Conservation (phyloP, 129 eudicot species). For the Flaveria robusta region DNA sequence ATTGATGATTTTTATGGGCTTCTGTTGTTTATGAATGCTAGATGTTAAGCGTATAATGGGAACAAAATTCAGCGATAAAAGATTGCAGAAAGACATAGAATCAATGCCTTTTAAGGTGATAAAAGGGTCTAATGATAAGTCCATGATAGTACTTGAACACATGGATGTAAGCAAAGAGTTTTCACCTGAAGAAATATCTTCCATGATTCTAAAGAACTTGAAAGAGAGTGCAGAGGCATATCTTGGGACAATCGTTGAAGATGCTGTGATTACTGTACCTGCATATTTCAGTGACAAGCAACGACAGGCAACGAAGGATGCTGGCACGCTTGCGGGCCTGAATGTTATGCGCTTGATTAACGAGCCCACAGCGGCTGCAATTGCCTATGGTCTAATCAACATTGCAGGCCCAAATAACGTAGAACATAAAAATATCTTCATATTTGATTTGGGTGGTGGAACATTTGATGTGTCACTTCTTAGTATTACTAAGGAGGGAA, state of each 20-base stretch:
- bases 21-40: neutral
- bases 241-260: neutral
- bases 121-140: neutral
- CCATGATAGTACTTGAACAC: neutral
- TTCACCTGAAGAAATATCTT: constrained; percentile 2
- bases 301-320: neutral
- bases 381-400: too few relatives aligned
- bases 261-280: neutral
- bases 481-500: too few relatives aligned
- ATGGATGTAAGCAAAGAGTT: neutral
- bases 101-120: neutral
- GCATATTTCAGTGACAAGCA: constrained; percentile 1
- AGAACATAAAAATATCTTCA: too few relatives aligned
- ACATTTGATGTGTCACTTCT: too few relatives aligned
- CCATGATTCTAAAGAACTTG: neutral
- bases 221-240: neutral
- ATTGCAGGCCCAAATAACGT: too few relatives aligned
- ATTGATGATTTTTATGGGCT: too few relatives aligned
- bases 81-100: neutral
- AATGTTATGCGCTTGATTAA: neutral
- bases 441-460: too few relatives aligned
- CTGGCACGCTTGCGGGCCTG: neutral
- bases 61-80: neutral
- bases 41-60: neutral
- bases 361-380: constrained; percentile 6